Base-by-base conservation (phyloP, 2,329 filamentous ascomycete species). In the Penicillium sp. region DNA sequence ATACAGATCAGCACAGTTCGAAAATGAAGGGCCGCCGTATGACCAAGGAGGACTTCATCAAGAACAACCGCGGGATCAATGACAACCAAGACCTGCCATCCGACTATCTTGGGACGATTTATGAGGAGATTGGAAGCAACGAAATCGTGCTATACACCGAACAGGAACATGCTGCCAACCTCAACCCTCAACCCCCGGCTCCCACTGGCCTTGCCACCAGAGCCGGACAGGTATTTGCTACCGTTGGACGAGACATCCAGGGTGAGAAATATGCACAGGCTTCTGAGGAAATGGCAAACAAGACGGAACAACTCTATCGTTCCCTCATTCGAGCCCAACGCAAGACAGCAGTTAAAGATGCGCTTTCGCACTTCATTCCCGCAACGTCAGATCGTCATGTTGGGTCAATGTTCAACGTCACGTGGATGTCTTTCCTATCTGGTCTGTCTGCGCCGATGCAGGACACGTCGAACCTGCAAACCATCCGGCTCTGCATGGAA, bases 391-490 rank as follows among this genome's bases (percentile, higher is more conserved):
- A 91, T 73, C 93, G 91, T 67, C 94, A 99, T 73, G 90, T 97
- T 50, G 94, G 94, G 0, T 92, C 94, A 0, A 99, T 99, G 94
- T 97, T 99, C 71, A 93, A 96, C 68, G 92, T 96, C 25, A 95
- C 92, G 0, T 99, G 94, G 94, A 99, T 97, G 93, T 96, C 93
- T 10, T 95, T 97, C 75, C 89, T 99, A 69, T 97, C 93, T 6
- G 93, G 93, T 0, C 83, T 99, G 27, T 97, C 93, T 1, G 93
- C 90, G 50, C 90, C 95, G 66, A 93, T 94, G 73, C 94, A 97
- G 67, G 93, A 96, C 71, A 89, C 91, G 0, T 90, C 96, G 66
- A 97, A 97, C 69, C 81, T 96, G 5, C 92, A 97, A 65, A 90
- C 94, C 17, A 93, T 97, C 73, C 91, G 88, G 71, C 78, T 96